Conservation (phyloP, 441 rosid genomes). For the Erodium moschatum region DNA sequence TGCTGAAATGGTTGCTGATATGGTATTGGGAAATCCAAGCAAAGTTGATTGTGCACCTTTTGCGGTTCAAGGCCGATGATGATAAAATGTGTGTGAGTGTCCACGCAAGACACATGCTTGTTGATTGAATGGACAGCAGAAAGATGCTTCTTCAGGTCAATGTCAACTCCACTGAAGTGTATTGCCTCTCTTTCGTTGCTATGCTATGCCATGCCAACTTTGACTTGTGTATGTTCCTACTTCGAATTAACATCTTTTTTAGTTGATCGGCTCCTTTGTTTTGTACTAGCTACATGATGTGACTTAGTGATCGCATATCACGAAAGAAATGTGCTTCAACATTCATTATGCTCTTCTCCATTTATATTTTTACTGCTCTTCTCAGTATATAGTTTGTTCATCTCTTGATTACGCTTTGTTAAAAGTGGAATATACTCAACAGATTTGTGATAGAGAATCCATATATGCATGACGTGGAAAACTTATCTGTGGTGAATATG, state of each 20-base stretch:
- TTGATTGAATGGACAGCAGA: constrained; percentile 7
- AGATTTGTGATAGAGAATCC: neutral
- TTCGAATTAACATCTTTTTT: neutral
- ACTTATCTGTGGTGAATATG: neutral
- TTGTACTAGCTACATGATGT: neutral
- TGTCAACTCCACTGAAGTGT: neutral
- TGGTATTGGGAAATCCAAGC: constrained; percentile 52
- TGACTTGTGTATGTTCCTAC: neutral
- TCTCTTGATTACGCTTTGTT: neutral
- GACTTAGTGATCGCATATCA: neutral
- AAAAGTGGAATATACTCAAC: neutral
- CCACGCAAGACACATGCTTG: neutral
- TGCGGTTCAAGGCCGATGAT: constrained; percentile 41
- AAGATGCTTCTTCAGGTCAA: constrained; percentile 10
- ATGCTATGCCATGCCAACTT: neutral
- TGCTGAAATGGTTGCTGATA: constrained; percentile 75
- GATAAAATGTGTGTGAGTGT: constrained; percentile 15
- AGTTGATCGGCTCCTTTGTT: constrained; percentile 1
- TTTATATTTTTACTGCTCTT: neutral
- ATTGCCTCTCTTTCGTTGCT: neutral
- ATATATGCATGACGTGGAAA: neutral
- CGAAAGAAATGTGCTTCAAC: neutral
- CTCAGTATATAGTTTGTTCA: neutral
- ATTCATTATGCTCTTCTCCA: neutral
- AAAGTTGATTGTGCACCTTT: constrained; percentile 45